phyloP scores from a whole-genome alignment of 805 yeast species.

The Naumovozyma dairenensis region DNA sequence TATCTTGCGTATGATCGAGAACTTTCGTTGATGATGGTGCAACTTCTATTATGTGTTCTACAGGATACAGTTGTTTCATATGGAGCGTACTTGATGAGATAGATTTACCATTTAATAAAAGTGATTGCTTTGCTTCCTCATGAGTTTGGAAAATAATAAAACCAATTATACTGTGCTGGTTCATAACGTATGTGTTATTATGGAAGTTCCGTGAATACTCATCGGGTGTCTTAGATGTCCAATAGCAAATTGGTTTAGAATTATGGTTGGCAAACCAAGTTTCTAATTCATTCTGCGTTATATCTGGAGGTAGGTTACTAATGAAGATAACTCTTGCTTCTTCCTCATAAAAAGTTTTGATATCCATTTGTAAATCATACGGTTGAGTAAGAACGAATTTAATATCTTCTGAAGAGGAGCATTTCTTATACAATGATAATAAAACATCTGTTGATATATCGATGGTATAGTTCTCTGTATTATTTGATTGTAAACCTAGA shows the following conservation, averaged over 20 bases:
- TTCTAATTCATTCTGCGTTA: constrained; percentile 84
- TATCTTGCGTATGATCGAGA: constrained; percentile 71
- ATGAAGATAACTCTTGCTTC: constrained; percentile 69
- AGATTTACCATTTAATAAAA: constrained; percentile 67
- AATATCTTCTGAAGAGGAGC: constrained; percentile 39
- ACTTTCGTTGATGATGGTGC: constrained; percentile 77
- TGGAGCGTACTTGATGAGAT: constrained; percentile 29
- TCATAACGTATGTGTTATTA: constrained; percentile 32
- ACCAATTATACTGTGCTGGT: constrained; percentile 51
- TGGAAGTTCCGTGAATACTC: constrained; percentile 20
- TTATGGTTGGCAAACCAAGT: constrained; percentile 86
- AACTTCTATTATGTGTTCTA: constrained; percentile 67
- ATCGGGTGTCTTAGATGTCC: constrained; percentile 58
- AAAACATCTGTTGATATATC: constrained; percentile 21
- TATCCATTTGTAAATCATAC: constrained; percentile 67
- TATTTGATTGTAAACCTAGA: constrained; percentile 5
- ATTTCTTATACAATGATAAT: constrained; percentile 23
- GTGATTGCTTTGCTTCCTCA: constrained; percentile 74
- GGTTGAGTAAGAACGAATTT: constrained; percentile 57
- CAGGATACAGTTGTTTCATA: constrained; percentile 28
- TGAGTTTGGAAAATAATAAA: constrained; percentile 79
- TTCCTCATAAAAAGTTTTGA: constrained; percentile 56
- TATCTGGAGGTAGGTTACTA: constrained; percentile 73
- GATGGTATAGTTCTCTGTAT: constrained; percentile 12
- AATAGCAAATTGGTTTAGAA: constrained; percentile 76